Conservation (phyloP, 106 monocot species). For the Alisma plantagoaquatica region DNA sequence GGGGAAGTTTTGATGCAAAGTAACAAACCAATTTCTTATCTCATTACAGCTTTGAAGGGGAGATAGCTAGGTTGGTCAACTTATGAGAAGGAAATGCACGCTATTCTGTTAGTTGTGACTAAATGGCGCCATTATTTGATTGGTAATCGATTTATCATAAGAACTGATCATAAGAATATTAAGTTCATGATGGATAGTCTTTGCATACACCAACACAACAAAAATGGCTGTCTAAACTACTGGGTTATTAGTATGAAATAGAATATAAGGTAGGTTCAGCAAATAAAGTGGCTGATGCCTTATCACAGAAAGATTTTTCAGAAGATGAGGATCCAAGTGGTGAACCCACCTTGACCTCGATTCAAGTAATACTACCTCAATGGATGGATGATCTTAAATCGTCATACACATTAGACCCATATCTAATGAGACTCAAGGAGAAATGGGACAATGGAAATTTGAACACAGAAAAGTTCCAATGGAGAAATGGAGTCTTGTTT, state of each 20-base stretch:
- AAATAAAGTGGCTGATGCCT: neutral
- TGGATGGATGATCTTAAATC: neutral
- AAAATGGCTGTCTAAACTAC: neutral
- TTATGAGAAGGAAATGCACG: slow-evolving; percentile 4
- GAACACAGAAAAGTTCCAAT: no score
- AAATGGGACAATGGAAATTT: no score
- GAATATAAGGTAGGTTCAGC: neutral
- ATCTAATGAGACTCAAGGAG: no score
- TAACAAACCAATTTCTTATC: neutral
- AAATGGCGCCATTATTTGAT: slow-evolving; percentile 9
- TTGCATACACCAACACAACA: neutral
- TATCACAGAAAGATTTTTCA: neutral
- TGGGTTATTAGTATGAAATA: neutral
- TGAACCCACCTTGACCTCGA: no score
- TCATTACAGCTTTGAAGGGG: neutral
- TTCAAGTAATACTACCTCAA: neutral
- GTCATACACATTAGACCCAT: no score
- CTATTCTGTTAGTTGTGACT: neutral
- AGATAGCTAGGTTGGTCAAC: neutral
- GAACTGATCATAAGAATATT: neutral
- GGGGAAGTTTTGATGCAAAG: slow-evolving; percentile 8
- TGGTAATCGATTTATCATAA: neutral
- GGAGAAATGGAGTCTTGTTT: neutral
- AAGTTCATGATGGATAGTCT: neutral
- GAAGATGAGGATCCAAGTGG: neutral